phyloP scores from a whole-genome alignment of 2,329 filamentous ascomycete species.

The Claviceps sp. region DNA sequence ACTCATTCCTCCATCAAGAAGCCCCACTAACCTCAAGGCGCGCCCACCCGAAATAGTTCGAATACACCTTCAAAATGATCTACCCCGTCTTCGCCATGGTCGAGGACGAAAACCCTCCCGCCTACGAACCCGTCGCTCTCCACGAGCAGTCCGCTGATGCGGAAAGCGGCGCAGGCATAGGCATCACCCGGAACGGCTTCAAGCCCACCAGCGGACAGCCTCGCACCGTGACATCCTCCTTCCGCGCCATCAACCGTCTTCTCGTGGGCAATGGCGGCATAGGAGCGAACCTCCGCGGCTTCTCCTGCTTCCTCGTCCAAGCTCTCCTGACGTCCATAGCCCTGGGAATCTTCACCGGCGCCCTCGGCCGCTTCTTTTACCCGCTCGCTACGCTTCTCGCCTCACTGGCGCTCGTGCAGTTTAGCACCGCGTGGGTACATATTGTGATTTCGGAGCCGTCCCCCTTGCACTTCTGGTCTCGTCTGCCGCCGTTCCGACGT shows the following conservation, averaged over 20 bases:
- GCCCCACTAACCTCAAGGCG: not conserved
- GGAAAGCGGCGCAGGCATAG: slow-evolving; percentile 12
- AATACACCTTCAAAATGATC: slow-evolving; percentile 37
- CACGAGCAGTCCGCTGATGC: slow-evolving; percentile 24
- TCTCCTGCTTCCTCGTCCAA: slow-evolving; percentile 35
- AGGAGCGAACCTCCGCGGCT: slow-evolving; percentile 55
- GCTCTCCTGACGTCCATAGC: slow-evolving; percentile 21
- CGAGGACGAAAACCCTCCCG: slow-evolving; percentile 42
- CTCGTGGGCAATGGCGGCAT: slow-evolving; percentile 52
- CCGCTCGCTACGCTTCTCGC: slow-evolving; percentile 35
- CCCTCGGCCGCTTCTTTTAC: slow-evolving; percentile 31
- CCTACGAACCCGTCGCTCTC: slow-evolving; percentile 38
- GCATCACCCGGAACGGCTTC: slow-evolving; percentile 16
- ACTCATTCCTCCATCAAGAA: not conserved
- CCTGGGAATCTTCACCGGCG: slow-evolving; percentile 28
- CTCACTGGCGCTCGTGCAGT: slow-evolving; percentile 48
- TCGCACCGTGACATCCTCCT: slow-evolving; percentile 34
- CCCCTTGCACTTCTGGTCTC: slow-evolving; percentile 49
- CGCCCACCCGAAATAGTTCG: slow-evolving; percentile 19
- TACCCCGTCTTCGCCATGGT: slow-evolving; percentile 43
- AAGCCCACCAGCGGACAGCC: slow-evolving; percentile 22
- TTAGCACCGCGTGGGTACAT: slow-evolving; percentile 73
- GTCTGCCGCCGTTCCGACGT: slow-evolving; percentile 51
- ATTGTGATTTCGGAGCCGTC: slow-evolving; percentile 64
- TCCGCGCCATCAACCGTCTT: slow-evolving; percentile 37